Evolutionary conservation across 1,284 basidiomycete species (phyloP), one percentile per base, ranked within the genome.

Genomic region (Sanghuangporus baumii): DNA sequence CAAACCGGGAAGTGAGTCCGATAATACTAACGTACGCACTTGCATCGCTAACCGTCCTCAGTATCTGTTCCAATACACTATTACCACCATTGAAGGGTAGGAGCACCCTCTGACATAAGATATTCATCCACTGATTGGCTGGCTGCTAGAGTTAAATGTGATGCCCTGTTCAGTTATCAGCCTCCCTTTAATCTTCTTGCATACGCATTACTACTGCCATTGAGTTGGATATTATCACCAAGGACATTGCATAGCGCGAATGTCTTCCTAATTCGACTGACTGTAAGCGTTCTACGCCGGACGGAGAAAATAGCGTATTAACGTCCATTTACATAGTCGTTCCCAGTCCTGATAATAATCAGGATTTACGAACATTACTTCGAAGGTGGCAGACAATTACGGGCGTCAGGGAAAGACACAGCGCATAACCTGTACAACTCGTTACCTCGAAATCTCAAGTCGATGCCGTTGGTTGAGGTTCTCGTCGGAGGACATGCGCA

Each of bases 151-250:
- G 89, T 94, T 71, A 93, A 94, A 73, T 87, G 87, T 6, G 93
- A 95, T 72, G 90, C 91, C 0, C 77, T 96, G n/a, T 93, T 96
- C 76, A 93, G 89, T 57, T 96, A 95, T 71, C 87, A 94, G 67
- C 92, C 90, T 1, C 92, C 93, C 0, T 93, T 93, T 79, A 93
- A 92, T 68, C 77, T 93, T 36, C 74, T 91, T 38, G 93, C 94
- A 0, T 87, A 94, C 69, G 64, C 84, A 18, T 78, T 94, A 62
- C 80, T 96, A 54, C 87, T 90, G 69, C 92, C 93, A 5, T 78
- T 89, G 26, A 88, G 86, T 67, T 91, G 82, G 72, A 69, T 91
- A 46, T 73, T 92, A 9, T 81, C 86, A 4, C 90, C 92, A 0
- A 81, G 91, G 40, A 80, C 83, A 2, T 74, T 96, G 23, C 94